These are phyloP conservation scores for Mycena crocata DNA, from an alignment of 768 basidiomycete genomes.

Conservation along the genomic window DNA sequence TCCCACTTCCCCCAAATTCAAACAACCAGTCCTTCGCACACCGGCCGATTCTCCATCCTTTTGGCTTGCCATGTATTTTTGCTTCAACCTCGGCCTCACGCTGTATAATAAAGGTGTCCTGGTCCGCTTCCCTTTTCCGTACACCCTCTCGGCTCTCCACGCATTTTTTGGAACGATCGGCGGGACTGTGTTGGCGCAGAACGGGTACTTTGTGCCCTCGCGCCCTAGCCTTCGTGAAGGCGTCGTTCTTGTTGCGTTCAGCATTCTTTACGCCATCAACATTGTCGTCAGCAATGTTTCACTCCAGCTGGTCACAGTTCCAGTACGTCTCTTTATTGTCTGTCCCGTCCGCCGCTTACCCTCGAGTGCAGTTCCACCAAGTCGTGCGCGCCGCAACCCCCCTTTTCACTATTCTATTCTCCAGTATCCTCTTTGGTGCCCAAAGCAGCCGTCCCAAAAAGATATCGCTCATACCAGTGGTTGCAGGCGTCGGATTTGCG, in stretches of 20 bases:
- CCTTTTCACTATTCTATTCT: conserved; percentile 88
- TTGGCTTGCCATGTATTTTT: conserved; percentile 89
- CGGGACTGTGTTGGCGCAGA: conserved; percentile 41
- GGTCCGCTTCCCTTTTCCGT: conserved; percentile 94
- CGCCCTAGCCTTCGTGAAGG: conserved; percentile 63
- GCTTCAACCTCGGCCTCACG: conserved; percentile 91
- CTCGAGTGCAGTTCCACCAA: conserved; percentile 85
- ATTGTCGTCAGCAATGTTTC: conserved; percentile 95
- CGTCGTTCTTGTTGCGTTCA: conserved; percentile 81
- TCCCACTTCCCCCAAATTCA: conserved; percentile 28
- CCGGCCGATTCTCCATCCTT: conserved; percentile 45
- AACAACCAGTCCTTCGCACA: not conserved
- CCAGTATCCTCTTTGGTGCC: conserved; percentile 73
- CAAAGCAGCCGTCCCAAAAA: conserved; percentile 72
- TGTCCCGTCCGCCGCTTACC: not conserved
- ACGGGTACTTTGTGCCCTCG: conserved; percentile 69
- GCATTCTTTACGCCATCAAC: conserved; percentile 91
- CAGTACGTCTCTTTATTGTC: conserved; percentile 62
- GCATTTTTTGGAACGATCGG: conserved; percentile 89
- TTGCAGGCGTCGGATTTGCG: conserved; percentile 93
- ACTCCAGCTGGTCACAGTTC: conserved; percentile 88
- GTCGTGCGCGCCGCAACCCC: conserved; percentile 94
- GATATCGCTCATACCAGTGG: conserved; percentile 83
- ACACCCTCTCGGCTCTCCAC: conserved; percentile 93
- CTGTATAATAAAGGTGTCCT: conserved; percentile 96